Evolutionary conservation across 177 flowering plant species (phyloP).

Genomic region (Vitis hybrid): DNA sequence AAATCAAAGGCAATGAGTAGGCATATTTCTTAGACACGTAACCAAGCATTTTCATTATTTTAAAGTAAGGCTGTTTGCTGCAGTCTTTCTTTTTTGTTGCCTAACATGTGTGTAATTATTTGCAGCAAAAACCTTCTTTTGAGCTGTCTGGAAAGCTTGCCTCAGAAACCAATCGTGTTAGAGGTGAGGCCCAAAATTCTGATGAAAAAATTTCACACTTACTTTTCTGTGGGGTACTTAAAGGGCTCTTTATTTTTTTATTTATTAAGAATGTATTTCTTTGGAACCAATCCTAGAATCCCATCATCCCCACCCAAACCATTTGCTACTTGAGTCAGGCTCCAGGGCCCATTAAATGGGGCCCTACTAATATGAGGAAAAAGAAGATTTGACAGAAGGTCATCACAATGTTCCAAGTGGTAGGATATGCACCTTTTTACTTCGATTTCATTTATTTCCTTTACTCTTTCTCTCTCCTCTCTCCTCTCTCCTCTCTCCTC

Average conservation of each 20-base stretch:
- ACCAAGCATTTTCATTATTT: neutral
- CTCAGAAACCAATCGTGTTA: slow-evolving; percentile 89
- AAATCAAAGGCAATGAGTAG: neutral
- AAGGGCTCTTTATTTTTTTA: neutral
- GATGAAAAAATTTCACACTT: neutral
- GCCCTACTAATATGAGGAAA: no score
- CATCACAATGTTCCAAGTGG: no score
- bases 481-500: no score
- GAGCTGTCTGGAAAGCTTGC: slow-evolving; percentile 99
- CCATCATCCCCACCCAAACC: no score
- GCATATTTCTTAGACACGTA: neutral
- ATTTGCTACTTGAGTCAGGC: no score
- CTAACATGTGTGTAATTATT: neutral
- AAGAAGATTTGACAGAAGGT: no score
- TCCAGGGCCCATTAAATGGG: no score
- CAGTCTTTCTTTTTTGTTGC: neutral
- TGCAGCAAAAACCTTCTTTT: slow-evolving; percentile 96
- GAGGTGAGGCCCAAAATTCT: slow-evolving; percentile 43
- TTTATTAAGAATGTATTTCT: no score
- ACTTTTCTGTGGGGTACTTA: neutral
- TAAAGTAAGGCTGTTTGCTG: neutral
- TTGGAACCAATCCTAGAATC: no score
- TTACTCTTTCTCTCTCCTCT: no score
- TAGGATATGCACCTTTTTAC: no score
- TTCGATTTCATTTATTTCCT: no score